Conservation (phyloP, 2,329 filamentous ascomycete genomes). For the Fusarium burgessii region DNA sequence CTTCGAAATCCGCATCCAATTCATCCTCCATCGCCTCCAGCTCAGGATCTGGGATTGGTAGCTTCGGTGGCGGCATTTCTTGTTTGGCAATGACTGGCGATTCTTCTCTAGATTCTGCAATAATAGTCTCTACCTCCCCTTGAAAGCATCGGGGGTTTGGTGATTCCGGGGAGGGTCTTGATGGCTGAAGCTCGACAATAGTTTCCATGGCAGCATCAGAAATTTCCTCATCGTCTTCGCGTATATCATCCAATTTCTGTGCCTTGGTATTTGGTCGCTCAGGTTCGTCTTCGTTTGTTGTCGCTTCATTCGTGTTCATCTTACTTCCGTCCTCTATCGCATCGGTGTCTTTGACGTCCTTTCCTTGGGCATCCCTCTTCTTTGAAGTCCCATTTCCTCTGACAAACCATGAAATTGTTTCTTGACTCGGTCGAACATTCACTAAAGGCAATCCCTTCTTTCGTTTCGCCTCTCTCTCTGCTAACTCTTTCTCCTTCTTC, state of each 20-base stretch:
- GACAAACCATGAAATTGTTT: slow-evolving; percentile 67
- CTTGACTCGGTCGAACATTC: slow-evolving; percentile 68
- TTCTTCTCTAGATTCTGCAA: background rate
- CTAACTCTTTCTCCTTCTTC: slow-evolving; percentile 66
- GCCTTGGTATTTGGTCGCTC: background rate
- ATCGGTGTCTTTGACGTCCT: slow-evolving; percentile 20
- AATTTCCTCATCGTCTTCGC: slow-evolving; percentile 32
- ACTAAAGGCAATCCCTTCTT: slow-evolving; percentile 65
- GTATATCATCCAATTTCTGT: slow-evolving; percentile 16
- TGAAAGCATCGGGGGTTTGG: background rate
- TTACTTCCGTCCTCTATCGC: slow-evolving; percentile 1
- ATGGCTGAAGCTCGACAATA: background rate
- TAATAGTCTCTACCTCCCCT: background rate
- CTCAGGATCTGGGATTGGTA: background rate
- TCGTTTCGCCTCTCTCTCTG: slow-evolving; percentile 62
- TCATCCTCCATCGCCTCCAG: slow-evolving; percentile 44
- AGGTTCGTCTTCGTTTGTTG: background rate
- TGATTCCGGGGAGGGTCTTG: background rate
- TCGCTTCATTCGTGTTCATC: background rate
- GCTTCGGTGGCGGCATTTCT: background rate
- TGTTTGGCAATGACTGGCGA: background rate
- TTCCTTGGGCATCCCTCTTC: slow-evolving; percentile 48
- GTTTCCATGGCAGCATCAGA: background rate
- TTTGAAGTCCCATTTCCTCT: slow-evolving; percentile 50
- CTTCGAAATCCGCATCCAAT: slow-evolving; percentile 43